Conservation (phyloP, 148 eudicot species). For the Linanthus parryae region DNA sequence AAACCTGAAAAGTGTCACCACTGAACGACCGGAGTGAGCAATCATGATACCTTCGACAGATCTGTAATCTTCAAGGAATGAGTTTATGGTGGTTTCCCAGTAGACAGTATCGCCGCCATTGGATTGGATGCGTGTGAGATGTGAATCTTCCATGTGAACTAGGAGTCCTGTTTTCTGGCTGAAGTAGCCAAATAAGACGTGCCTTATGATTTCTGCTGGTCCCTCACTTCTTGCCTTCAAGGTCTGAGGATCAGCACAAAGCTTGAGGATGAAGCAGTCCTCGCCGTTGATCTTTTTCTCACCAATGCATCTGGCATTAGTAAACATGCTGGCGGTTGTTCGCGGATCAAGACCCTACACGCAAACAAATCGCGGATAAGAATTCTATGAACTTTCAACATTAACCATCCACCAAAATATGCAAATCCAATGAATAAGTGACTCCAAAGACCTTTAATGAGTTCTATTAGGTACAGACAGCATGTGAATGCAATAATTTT, state of each 20-base stretch:
- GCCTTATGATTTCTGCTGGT: conserved; percentile 59
- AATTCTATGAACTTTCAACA: no score
- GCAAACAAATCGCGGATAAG: no score
- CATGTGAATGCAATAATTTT: no score
- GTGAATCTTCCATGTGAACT: conserved; percentile 56
- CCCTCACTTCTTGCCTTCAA: conserved; percentile 57
- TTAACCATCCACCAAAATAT: no score
- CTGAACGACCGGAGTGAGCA: conserved; percentile 62
- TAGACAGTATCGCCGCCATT: conserved; percentile 61
- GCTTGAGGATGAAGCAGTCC: conserved; percentile 64
- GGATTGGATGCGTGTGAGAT: conserved; percentile 54
- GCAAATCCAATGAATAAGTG: no score
- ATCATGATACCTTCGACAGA: conserved; percentile 59
- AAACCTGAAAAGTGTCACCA: conserved; percentile 55
- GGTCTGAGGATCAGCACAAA: conserved; percentile 54
- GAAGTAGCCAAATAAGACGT: conserved; percentile 55
- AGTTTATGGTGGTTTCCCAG: conserved; percentile 62
- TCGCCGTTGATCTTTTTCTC: conserved; percentile 58
- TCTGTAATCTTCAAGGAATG: conserved; percentile 50
- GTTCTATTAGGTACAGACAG: no score
- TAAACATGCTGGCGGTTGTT: conserved; percentile 56
- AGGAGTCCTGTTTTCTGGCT: conserved; percentile 63
- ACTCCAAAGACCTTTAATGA: no score
- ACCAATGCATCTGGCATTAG: conserved; percentile 52
- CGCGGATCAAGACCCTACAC: conserved; percentile 63